phyloP scores from a whole-genome alignment of 768 basidiomycete genomes.

The Suillus subalutaceus region DNA sequence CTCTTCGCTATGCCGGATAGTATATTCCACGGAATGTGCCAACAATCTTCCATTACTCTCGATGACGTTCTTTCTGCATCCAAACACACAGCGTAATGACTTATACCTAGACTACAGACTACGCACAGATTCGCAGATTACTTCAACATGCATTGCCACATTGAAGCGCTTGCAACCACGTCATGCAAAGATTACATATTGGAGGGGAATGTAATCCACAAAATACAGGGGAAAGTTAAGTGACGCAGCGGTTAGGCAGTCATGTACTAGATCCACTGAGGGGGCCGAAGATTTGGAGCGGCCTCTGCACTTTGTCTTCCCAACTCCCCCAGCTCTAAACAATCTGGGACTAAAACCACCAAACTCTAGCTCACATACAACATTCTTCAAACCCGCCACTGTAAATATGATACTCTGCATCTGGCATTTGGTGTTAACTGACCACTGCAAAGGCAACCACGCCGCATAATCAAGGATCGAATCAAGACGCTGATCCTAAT shows the following conservation, averaged over 20 bases:
- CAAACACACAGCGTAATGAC: constrained; percentile 15
- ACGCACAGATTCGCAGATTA: not conserved
- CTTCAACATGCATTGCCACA: not conserved
- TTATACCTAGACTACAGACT: not conserved
- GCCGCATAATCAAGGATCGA: too few species aligned
- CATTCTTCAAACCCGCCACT: not conserved
- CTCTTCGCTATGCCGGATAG: constrained; percentile 61
- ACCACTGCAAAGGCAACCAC: too few species aligned
- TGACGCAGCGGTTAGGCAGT: not conserved
- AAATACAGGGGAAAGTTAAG: not conserved
- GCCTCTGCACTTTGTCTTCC: not conserved
- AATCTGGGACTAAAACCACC: not conserved
- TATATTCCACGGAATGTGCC: constrained; percentile 87
- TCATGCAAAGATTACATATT: not conserved
- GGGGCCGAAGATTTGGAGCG: not conserved
- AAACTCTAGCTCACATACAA: not conserved
- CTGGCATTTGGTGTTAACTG: too few species aligned
- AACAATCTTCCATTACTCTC: constrained; percentile 73
- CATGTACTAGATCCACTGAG: not conserved
- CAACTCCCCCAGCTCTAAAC: not conserved
- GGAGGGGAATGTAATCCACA: not conserved
- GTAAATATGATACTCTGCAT: not conserved
- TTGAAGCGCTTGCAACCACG: not conserved
- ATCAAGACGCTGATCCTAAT: constrained; percentile 56
- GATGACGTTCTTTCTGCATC: constrained; percentile 61